Percentiles rank a stretch among this genome's conserved stretches.
phyloP scores from a whole-genome alignment of 495 filamentous ascomycete genomes.

The Ramalina peruviana region DNA sequence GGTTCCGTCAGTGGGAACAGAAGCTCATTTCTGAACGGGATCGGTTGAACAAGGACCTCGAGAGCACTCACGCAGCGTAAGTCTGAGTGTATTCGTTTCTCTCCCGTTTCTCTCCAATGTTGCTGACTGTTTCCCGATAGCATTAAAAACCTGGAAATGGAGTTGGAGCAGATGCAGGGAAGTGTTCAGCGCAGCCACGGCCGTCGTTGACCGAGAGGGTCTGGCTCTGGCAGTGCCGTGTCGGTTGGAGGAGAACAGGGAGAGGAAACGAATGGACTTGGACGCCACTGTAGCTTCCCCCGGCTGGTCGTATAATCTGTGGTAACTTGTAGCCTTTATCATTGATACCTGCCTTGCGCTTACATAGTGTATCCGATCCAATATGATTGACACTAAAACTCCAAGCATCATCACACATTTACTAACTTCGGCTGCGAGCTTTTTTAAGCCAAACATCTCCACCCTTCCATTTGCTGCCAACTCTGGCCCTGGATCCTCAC shows the following conservation, averaged over 20 bases:
- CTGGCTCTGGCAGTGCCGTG: too few species aligned
- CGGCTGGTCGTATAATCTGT: too few species aligned
- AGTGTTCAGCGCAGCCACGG: constrained; percentile 86
- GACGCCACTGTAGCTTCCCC: too few species aligned
- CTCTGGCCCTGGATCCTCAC: background rate
- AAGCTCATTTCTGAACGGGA: constrained; percentile 97
- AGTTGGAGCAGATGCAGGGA: constrained; percentile 88
- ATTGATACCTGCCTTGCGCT: too few species aligned
- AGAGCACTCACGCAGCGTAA: constrained; percentile 87
- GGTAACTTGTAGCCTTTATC: too few species aligned
- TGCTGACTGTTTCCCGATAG: constrained; percentile 27
- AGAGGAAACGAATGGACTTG: too few species aligned
- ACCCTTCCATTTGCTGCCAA: background rate
- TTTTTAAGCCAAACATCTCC: background rate
- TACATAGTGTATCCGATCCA: too few species aligned
- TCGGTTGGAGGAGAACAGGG: too few species aligned
- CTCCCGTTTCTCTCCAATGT: background rate
- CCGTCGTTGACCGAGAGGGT: constrained; percentile 47
- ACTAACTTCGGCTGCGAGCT: too few species aligned
- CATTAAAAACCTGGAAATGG: constrained; percentile 89
- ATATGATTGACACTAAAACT: too few species aligned
- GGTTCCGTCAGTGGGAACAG: constrained; percentile 99
- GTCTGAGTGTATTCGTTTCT: background rate
- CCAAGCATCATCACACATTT: too few species aligned
- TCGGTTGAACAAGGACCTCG: constrained; percentile 96